Base-by-base conservation (phyloP, 2,329 filamentous ascomycete species). In the Penicillium palitans region DNA sequence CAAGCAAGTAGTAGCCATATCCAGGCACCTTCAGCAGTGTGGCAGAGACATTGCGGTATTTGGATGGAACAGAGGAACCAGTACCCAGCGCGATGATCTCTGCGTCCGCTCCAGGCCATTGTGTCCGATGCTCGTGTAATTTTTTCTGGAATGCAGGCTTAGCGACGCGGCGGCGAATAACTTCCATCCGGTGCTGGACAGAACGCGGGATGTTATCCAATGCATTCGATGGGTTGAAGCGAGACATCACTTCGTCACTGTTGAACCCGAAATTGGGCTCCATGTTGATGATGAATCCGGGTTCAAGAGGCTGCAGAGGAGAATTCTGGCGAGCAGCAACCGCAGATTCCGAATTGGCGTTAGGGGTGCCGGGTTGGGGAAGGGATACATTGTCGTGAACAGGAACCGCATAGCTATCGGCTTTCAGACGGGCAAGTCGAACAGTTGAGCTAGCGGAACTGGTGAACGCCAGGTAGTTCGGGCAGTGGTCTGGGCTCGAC, bases 11-110 rank as follows among this genome's bases (percentile, higher is more conserved):
- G 72, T 85, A 92, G n/a, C 95, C 95, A 66, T 87, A 84, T 4
- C 87, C 90, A 7, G 95, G 95, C 3, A 96, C 88, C 15, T 90
- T 85, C 45, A 99, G 78, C 5, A 99, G 80, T 0, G 93, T 97
- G 2, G 88, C 87, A 12, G 93, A 96, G 21, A 99, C 95, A 72
- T 98, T 99, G 67, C 95, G 90, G 74, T 97, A 95, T 72, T 96
- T 96, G 35, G 91, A 96, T 2, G 95, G 95, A 17, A 90, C 73
- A 0, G 93, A 90, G 3, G 93, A 98, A 9, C 95, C 95, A 3
- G 95, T 99, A 6, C 95, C 95, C 0, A 99, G 83, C 1, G 92
- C 86, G 40, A 93, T 88, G 49, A 99, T 85, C 73, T 97, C 92
- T 0, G 88, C 86, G 67, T 97, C 88, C 35, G 84, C 82, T 63